Evolutionary conservation across 805 yeast species (phyloP).

Genomic region (Metschnikowia hibisci): DNA sequence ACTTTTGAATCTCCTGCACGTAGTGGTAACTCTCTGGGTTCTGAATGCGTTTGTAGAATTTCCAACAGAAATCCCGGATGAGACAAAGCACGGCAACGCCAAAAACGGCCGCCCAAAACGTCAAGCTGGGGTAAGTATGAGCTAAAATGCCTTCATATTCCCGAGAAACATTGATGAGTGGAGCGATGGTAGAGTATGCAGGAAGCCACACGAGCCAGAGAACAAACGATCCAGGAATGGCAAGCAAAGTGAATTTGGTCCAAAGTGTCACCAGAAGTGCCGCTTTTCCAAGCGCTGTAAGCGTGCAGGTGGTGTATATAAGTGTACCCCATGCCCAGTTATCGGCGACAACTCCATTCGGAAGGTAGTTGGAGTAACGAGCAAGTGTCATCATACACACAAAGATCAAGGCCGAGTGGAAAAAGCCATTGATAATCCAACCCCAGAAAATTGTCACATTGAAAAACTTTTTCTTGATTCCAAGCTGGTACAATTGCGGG

Average conservation of each 20-base stretch:
- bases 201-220: conserved; percentile 89
- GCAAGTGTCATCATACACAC: conserved; percentile 68
- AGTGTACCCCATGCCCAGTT: conserved; percentile 97
- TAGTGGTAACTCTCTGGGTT: conserved; percentile 89
- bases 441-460: conserved; percentile 94
- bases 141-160: conserved; percentile 81
- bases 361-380: conserved; percentile 59
- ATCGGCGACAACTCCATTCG: conserved; percentile 69
- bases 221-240: conserved; percentile 90
- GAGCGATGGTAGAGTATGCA: conserved; percentile 79
- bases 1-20: conserved; percentile 95
- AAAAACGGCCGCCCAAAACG: conserved; percentile 79
- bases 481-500: conserved; percentile 88
- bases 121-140: conserved; percentile 69
- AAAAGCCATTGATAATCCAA: conserved; percentile 94
- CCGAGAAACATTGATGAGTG: conserved; percentile 70
- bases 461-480: conserved; percentile 84
- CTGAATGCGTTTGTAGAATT: conserved; percentile 88
- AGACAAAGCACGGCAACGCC: conserved; percentile 77
- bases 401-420: conserved; percentile 83
- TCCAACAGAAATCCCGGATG: conserved; percentile 88
- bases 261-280: conserved; percentile 87
- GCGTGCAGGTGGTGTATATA: conserved; percentile 76
- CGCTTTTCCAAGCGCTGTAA: conserved; percentile 92
- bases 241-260: conserved; percentile 88